These are phyloP conservation scores for Podospora pseudopauciseta DNA, from an alignment of 495 filamentous ascomycete genomes.

Conservation along the genomic window DNA sequence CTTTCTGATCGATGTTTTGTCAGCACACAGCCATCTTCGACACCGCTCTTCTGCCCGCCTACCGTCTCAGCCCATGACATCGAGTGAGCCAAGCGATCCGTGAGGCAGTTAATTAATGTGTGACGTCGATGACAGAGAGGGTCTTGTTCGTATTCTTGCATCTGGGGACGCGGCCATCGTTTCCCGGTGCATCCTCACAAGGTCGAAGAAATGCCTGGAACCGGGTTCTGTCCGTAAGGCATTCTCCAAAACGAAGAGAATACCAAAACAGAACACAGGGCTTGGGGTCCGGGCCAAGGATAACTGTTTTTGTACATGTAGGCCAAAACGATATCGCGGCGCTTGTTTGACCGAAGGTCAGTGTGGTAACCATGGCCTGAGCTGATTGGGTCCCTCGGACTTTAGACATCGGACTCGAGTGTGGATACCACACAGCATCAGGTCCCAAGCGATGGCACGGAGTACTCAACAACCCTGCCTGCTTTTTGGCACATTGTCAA, in stretches of 20 bases:
- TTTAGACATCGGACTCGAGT: background rate
- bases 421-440: background rate
- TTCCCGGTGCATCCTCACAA: background rate
- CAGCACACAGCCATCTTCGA: constrained; percentile 4
- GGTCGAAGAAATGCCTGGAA: background rate
- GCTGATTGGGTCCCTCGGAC: constrained; percentile 6
- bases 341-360: background rate
- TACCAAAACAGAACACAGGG: no score
- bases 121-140: background rate
- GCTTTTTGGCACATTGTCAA: background rate
- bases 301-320: background rate
- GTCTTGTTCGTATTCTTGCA: background rate
- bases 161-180: background rate
- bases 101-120: background rate
- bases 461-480: background rate
- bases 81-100: background rate
- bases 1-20: background rate
- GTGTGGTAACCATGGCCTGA: background rate
- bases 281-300: background rate
- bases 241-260: background rate
- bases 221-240: background rate
- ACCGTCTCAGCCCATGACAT: background rate
- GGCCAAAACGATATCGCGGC: background rate
- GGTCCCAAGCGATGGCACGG: background rate
- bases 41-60: constrained; percentile 3